Percentiles rank a stretch among this genome's conserved stretches.
Conservation (phyloP, 1,284 basidiomycete genomes). For the Puccinia polysora region DNA sequence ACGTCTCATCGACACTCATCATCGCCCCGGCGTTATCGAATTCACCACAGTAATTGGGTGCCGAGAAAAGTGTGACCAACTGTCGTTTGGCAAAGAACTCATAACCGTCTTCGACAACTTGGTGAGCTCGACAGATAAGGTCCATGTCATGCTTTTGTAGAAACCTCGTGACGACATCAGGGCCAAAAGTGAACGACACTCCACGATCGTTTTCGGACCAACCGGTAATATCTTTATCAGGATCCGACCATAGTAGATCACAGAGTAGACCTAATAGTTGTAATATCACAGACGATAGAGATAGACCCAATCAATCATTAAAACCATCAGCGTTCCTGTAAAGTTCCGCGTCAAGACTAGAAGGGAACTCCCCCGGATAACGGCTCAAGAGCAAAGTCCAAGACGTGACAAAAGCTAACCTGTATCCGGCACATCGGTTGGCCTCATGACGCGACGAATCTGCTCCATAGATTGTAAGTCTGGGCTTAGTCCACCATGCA, state of each 20-base stretch:
- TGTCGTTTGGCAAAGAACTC: conserved; percentile 98
- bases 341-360: conserved; percentile 32
- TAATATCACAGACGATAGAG: conserved; percentile 24
- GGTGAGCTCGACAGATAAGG: conserved; percentile 95
- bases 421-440: conserved; percentile 97
- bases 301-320: neutral
- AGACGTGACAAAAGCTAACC: conserved; percentile 57
- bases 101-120: conserved; percentile 99
- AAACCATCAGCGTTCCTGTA: neutral
- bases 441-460: conserved; percentile 97
- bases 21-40: conserved; percentile 99
- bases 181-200: conserved; percentile 97
- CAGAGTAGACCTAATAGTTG: conserved; percentile 72
- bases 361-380: neutral
- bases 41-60: conserved; percentile 89
- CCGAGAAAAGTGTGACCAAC: conserved; percentile 93
- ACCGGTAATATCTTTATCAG: conserved; percentile 97
- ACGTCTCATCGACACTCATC: conserved; percentile 99
- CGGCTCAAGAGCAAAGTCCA: conserved; percentile 1
- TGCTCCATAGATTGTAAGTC: conserved; percentile 99
- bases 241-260: conserved; percentile 97
- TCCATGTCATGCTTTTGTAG: conserved; percentile 99
- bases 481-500: conserved; percentile 82
- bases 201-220: conserved; percentile 99
- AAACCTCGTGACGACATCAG: conserved; percentile 95